phyloP scores from a whole-genome alignment of 2,329 filamentous ascomycete genomes.

The Chrysosporium queenslandicum region DNA sequence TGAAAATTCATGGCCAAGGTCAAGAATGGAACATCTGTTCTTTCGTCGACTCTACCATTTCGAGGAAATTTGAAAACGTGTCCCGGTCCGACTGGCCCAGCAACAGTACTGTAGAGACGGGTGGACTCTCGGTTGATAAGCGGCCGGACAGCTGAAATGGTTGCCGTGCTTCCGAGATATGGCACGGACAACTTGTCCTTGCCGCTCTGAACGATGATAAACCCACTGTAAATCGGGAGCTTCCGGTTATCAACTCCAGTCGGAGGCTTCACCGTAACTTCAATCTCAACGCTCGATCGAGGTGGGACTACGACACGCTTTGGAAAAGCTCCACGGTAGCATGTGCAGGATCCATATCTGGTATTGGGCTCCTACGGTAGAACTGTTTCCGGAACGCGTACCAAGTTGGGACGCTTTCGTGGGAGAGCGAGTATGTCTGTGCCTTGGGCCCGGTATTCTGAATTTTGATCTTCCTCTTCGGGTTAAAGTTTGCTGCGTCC shows the following conservation, averaged over 20 bases:
- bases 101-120: neutral
- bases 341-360: no score
- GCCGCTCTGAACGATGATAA: constrained; percentile 2
- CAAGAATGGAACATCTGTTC: constrained; percentile 50
- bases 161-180: constrained; percentile 48
- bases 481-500: neutral
- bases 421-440: constrained; percentile 6
- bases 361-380: no score
- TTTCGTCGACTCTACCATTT: constrained; percentile 1
- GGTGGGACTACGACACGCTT: neutral
- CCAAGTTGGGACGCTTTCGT: neutral
- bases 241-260: no score
- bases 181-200: neutral
- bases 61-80: constrained; percentile 8
- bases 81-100: neutral
- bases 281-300: no score
- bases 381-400: constrained; percentile 9
- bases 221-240: constrained; percentile 11
- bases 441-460: constrained; percentile 1
- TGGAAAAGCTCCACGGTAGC: constrained; percentile 4
- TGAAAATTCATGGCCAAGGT: constrained; percentile 21
- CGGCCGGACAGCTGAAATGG: constrained; percentile 39
- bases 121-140: constrained; percentile 5
- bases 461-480: neutral
- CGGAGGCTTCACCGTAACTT: no score